A percentile compares a stretch with the other conserved stretches of the same genome.
Evolutionary conservation across 2,329 filamentous ascomycete genomes (phyloP).

Genomic region (Trichoderma sp.): DNA sequence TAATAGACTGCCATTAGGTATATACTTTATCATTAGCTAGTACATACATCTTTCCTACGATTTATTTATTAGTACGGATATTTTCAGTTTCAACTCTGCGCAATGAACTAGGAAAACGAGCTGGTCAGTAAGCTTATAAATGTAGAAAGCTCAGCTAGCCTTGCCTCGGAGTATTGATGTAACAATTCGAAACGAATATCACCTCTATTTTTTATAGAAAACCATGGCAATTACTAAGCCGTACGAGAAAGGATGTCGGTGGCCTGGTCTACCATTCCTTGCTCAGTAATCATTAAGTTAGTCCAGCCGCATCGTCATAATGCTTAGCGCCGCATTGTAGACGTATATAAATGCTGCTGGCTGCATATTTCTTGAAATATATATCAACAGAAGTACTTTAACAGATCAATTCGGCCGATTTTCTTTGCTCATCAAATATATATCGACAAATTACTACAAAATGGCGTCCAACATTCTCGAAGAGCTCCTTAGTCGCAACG

Average conservation of each 20-base stretch:
- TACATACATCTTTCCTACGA: not conserved
- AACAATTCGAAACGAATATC: not conserved
- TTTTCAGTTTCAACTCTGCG: not conserved
- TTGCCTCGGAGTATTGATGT: not conserved
- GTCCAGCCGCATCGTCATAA: not conserved
- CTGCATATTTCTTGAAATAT: not conserved
- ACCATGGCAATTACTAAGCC: not conserved
- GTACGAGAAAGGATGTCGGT: not conserved
- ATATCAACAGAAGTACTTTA: not conserved
- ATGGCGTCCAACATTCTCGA: not conserved
- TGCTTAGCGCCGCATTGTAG: not conserved
- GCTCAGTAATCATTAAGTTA: not conserved
- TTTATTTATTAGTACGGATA: not conserved
- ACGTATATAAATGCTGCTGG: not conserved
- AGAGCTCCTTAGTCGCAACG: conserved; percentile 6
- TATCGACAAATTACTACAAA: not conserved
- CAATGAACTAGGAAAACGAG: not conserved
- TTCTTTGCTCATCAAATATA: not conserved
- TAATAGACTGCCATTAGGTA: not conserved
- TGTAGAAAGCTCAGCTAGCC: not conserved
- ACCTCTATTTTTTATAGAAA: not conserved
- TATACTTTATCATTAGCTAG: not conserved
- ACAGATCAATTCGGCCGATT: not conserved
- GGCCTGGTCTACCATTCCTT: not conserved
- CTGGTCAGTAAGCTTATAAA: not conserved